These are phyloP conservation scores for Taiwanofungus camphoratus DNA, from an alignment of 1,284 basidiomycete species.

Conservation along the genomic window DNA sequence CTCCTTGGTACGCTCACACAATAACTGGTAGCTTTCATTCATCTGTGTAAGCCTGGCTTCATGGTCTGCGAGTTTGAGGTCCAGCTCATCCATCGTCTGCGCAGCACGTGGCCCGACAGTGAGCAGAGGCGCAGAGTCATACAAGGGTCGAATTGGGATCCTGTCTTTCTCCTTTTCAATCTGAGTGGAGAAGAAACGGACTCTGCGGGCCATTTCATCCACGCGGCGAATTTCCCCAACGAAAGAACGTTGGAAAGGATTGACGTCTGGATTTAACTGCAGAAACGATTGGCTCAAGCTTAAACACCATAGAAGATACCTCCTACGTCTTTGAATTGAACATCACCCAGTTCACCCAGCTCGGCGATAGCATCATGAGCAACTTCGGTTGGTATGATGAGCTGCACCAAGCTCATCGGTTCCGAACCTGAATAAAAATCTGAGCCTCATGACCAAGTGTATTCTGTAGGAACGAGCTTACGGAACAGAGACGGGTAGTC, in stretches of 20 bases:
- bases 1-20: constrained; percentile 85
- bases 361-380: constrained; percentile 95
- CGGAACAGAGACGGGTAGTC: constrained; percentile 84
- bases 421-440: constrained; percentile 69
- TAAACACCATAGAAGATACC: constrained; percentile 1
- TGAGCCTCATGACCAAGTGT: background rate
- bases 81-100: constrained; percentile 92
- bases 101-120: constrained; percentile 88
- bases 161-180: constrained; percentile 83
- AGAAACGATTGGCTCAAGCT: background rate
- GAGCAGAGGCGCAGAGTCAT: constrained; percentile 77
- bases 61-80: constrained; percentile 83
- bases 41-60: constrained; percentile 86
- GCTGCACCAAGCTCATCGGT: constrained; percentile 96
- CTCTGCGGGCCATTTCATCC: constrained; percentile 93
- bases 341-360: constrained; percentile 91
- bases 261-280: constrained; percentile 90
- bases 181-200: constrained; percentile 86
- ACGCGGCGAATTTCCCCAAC: constrained; percentile 92
- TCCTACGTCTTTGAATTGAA: constrained; percentile 96
- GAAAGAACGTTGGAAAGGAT: constrained; percentile 98
- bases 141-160: constrained; percentile 76
- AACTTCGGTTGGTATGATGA: constrained; percentile 96
- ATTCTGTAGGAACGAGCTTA: constrained; percentile 36
- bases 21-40: constrained; percentile 90